Evolutionary conservation across 208 protist genomes (phyloP), one percentile per base, ranked within the genome.

Genomic region (Herpetomonas samuelpessoai): DNA sequence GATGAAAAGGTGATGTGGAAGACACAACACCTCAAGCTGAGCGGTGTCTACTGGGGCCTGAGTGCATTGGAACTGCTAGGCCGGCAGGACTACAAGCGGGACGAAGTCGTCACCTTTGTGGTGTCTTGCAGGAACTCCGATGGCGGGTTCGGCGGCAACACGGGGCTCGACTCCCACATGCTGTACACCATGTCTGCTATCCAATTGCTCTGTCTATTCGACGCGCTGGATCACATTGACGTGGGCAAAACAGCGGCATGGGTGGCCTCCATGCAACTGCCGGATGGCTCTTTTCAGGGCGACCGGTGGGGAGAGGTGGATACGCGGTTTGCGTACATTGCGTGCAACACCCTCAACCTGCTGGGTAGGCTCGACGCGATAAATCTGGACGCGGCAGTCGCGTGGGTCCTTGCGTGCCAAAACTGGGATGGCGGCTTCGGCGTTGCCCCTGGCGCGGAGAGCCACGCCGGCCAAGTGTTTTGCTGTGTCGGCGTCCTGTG

Each of bases 361-460:
- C 67, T 99, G 4, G 84, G 81, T 6, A 52, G 62, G 30, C 69
- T 91, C 29, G 44, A 83, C 25, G 51, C 65, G 27, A 71, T 99
- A n/a, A 74, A 99, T 64, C 57, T 97, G 16, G 75, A 97, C 31
- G 80, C 70, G 29, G 91, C 93, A 1, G 88, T 97, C 10, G 46
- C 74, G 12, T 99, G 93, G 82, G 82, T 99, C 3, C 49, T 97
- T 25, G 54, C 31, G 24, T 99, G 98, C 70, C 76, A 95, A 41
- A 99, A 99, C 81, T 99, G 98, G 88, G 98, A 99, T 78, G 98
- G 97, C 18, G 98, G 98, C 0, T 99, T 98, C 65, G 97, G 98
- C 7, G 86, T 90, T 25, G 70, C 83, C 6, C 97, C 96, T 10
- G 97, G 96, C 1, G 92, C 97, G 21, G 98, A 99, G 78, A 98